Evolutionary conservation across 1,139 yeast species (phyloP), one percentile per base, ranked within the genome.

Genomic region (Lodderomyces parapsilosis): DNA sequence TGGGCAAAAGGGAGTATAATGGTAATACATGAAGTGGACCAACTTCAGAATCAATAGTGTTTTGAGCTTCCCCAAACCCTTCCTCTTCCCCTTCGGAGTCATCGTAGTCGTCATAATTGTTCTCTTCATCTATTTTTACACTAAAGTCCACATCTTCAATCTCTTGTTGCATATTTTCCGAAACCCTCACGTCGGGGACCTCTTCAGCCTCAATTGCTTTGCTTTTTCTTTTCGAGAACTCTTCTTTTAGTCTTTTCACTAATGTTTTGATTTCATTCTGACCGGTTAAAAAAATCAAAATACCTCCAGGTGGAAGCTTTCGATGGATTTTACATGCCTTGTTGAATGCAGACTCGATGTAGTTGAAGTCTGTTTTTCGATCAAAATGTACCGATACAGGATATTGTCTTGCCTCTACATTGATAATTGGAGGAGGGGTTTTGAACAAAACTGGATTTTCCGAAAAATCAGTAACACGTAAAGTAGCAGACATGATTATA

Each of bases 331-430:
- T 91, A 54, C 89, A 80, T 0, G 96, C 75, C 59, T 93, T 94
- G 49, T 78, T 79, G 57, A 82, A 87, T 0, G 96, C 94, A 58
- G 93, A 98, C 33, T 87, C 96, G 34, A 85, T 71, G 57, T 93
- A 94, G 49, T 91, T 83, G 50, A 68, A 80, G 1, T 81, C 74
- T 0, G 99, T 94, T 31, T 80, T 78, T 49, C 86, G 79, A 63
- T 84, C 89, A 68, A 94, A 94, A 63, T 94, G 99, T 15, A 86
- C 76, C 13, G 96, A 82, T 0, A 94, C 99, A 0, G 99, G 97
- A 58, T 78, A 90, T 59, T 93, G 99, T 61, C 99, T 80, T 0
- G 99, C 96, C 43, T 86, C 91, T n/a, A 94, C 90, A 52, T 86
- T 84, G 37, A 94, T 68, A 25, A 94, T 80, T 2, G 99, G 99